Evolutionary conservation across 306 rosid species (phyloP).

Genomic region (Alnus glutinosa): DNA sequence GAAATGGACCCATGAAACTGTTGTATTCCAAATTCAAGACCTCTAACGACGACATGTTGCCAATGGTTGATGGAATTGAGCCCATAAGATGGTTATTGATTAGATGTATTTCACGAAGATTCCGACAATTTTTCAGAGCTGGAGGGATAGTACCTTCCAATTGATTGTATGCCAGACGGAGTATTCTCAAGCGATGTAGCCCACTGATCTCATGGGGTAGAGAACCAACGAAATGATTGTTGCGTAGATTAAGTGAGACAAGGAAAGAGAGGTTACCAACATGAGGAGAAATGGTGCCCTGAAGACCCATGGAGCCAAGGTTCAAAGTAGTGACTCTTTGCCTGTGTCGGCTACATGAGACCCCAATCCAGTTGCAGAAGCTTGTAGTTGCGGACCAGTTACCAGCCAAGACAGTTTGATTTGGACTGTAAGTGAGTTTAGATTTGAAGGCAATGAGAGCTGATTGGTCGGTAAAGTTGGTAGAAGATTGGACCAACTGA

Average conservation of each 20-base stretch:
- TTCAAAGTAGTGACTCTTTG: background rate
- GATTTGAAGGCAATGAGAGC: no score
- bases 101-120: background rate
- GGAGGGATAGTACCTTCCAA: background rate
- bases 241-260: background rate
- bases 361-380: no score
- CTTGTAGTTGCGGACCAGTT: no score
- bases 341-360: no score
- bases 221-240: background rate
- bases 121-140: background rate
- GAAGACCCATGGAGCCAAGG: background rate
- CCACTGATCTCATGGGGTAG: background rate
- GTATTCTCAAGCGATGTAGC: background rate
- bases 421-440: no score
- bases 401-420: no score
- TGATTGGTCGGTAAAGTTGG: no score
- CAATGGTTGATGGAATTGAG: background rate
- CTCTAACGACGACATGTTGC: background rate
- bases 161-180: background rate
- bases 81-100: background rate
- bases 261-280: conserved; percentile 2
- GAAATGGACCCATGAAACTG: background rate
- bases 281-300: background rate
- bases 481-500: no score
- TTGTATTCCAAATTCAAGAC: accelerated